Percentiles rank a stretch among this genome's conserved stretches.
These are phyloP conservation scores for Berberis vulgaris DNA, from an alignment of 164 flowering plant species.

Conservation along the genomic window DNA sequence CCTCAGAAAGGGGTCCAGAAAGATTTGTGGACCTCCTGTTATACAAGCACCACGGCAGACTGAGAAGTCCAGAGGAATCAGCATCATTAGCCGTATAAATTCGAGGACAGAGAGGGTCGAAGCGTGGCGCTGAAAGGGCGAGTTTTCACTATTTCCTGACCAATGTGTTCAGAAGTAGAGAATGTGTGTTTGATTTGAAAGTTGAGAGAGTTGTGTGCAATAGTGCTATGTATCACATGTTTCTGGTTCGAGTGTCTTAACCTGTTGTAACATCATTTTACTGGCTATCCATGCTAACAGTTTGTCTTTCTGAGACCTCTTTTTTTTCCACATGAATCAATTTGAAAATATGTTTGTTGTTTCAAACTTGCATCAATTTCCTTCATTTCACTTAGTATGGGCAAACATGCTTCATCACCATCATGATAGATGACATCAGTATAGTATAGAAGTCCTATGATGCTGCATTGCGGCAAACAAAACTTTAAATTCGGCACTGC, in stretches of 20 bases:
- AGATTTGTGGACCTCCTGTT: slow-evolving; percentile 12
- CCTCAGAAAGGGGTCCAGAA: slow-evolving; percentile 18
- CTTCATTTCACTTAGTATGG: too few relatives aligned
- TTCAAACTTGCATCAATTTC: too few relatives aligned
- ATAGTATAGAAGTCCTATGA: too few relatives aligned
- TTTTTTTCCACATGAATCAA: too few relatives aligned
- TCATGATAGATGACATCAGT: too few relatives aligned
- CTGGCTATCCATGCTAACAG: too few relatives aligned
- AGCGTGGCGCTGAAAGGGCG: slow-evolving; percentile 55
- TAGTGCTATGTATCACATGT: slow-evolving; percentile 3
- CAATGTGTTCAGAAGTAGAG: slow-evolving; percentile 3
- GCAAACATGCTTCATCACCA: too few relatives aligned
- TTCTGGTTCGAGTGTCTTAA: neutral
- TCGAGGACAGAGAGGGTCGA: slow-evolving; percentile 52
- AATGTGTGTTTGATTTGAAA: slow-evolving; percentile 11
- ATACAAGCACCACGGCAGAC: slow-evolving; percentile 12
- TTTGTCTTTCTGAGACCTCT: too few relatives aligned
- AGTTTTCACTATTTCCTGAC: slow-evolving; percentile 1
- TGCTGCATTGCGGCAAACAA: too few relatives aligned
- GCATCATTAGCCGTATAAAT: slow-evolving; percentile 46
- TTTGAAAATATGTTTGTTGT: too few relatives aligned
- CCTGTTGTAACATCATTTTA: neutral
- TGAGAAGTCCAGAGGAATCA: slow-evolving; percentile 33
- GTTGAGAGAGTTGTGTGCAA: slow-evolving; percentile 8
- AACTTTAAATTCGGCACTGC: too few relatives aligned